Evolutionary conservation across 768 basidiomycete genomes (phyloP).

Genomic region (Lyophyllum decastes): DNA sequence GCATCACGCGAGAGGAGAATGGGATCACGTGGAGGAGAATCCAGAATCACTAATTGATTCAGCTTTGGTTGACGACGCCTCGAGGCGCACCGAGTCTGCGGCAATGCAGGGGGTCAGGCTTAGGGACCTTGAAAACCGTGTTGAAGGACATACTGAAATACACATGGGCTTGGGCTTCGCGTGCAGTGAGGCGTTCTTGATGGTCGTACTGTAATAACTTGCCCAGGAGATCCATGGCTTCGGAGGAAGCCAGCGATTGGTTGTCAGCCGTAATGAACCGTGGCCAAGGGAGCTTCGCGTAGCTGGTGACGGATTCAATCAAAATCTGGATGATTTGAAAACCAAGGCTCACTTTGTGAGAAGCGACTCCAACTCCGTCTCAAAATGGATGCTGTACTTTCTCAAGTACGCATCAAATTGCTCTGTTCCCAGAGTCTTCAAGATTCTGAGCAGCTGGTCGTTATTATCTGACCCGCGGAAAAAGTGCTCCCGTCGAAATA

Average conservation of each 20-base stretch:
- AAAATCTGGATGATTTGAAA: background rate
- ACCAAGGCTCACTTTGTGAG: conserved; percentile 43
- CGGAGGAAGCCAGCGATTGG: conserved; percentile 57
- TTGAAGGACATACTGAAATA: conserved; percentile 54
- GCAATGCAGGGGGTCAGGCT: conserved; percentile 22
- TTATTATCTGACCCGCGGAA: conserved; percentile 76
- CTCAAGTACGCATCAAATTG: conserved; percentile 61
- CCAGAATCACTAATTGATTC: conserved; percentile 52
- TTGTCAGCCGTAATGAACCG: conserved; percentile 61
- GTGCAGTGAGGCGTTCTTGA: conserved; percentile 64
- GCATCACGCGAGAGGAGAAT: background rate
- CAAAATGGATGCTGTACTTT: conserved; percentile 66
- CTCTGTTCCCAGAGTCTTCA: conserved; percentile 69
- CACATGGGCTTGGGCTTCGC: conserved; percentile 65
- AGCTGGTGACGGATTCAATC: conserved; percentile 32
- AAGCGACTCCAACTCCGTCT: conserved; percentile 58
- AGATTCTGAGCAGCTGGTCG: conserved; percentile 71
- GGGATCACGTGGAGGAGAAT: conserved; percentile 39
- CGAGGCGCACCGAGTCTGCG: conserved; percentile 49
- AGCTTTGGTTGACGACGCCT: conserved; percentile 42
- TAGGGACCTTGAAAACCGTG: background rate
- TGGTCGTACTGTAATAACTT: conserved; percentile 71
- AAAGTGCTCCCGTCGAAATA: conserved; percentile 75
- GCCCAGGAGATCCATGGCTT: conserved; percentile 68
- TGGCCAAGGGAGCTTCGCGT: conserved; percentile 66